These are phyloP conservation scores for Colletotrichum lupini DNA, from an alignment of 2,329 filamentous ascomycete species.

Conservation along the genomic window DNA sequence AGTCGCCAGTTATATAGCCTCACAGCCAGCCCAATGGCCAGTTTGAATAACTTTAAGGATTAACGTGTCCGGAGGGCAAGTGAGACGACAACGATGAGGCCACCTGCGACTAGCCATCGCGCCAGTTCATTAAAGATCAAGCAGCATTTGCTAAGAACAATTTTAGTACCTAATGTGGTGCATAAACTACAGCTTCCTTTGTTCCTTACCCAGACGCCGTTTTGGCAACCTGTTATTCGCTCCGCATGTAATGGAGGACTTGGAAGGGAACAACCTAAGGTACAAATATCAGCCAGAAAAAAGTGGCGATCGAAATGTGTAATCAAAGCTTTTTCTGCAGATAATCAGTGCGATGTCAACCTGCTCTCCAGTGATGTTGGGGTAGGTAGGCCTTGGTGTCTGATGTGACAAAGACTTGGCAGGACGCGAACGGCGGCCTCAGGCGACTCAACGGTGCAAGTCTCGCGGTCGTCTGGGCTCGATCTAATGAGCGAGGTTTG, in stretches of 20 bases:
- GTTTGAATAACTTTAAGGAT: not conserved
- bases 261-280: slow-evolving; percentile 36
- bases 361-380: slow-evolving; percentile 23
- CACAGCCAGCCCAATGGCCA: not conserved
- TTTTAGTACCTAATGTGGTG: slow-evolving; percentile 11
- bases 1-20: not conserved
- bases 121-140: not conserved
- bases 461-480: not conserved
- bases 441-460: not conserved
- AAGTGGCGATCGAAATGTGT: slow-evolving; percentile 19
- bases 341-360: slow-evolving; percentile 32
- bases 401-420: slow-evolving; percentile 5
- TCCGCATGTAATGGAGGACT: slow-evolving; percentile 27
- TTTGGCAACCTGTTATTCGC: slow-evolving; percentile 23
- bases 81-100: not conserved
- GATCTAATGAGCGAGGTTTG: not conserved
- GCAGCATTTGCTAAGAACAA: slow-evolving; percentile 10
- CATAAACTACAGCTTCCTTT: slow-evolving; percentile 19
- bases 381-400: slow-evolving; percentile 32
- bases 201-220: slow-evolving; percentile 35
- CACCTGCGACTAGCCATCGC: too few species aligned
- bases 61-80: not conserved
- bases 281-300: slow-evolving; percentile 37
- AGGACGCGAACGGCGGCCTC: not conserved
- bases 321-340: slow-evolving; percentile 28